Conservation (phyloP, 1,284 basidiomycete genomes). For the Anthracocystis panici-leucophaei region DNA sequence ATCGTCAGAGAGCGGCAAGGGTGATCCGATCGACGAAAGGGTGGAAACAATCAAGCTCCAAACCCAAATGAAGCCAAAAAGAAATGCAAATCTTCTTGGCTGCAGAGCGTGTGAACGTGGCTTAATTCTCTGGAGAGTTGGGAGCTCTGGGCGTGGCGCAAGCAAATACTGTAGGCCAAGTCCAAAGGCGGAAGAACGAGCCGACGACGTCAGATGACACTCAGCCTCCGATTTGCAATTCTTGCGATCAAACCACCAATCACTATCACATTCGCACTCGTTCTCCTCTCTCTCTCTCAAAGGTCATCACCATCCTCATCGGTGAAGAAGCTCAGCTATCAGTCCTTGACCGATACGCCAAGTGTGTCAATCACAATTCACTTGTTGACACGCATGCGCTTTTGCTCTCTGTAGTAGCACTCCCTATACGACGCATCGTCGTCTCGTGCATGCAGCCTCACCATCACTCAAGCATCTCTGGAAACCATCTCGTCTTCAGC, state of each 20-base stretch:
- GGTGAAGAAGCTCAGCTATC: background rate
- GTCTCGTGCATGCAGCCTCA: slow-evolving; percentile 27
- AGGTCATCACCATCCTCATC: background rate
- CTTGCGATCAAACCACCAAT: background rate
- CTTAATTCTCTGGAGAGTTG: too few species aligned
- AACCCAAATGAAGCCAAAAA: background rate
- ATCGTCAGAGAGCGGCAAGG: background rate
- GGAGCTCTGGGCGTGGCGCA: too few species aligned
- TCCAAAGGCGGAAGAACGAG: too few species aligned
- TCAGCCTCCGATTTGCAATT: background rate
- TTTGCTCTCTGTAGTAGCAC: slow-evolving; percentile 7
- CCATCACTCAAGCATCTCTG: slow-evolving; percentile 4
- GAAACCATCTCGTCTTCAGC: slow-evolving; percentile 10
- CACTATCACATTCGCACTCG: background rate
- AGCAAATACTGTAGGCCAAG: too few species aligned
- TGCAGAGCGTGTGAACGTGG: background rate
- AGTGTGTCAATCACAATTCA: background rate
- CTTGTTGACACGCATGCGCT: background rate
- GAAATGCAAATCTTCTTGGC: background rate
- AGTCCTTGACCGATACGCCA: too few species aligned
- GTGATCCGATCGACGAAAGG: background rate
- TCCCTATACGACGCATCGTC: background rate
- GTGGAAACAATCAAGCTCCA: background rate
- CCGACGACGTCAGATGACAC: too few species aligned
- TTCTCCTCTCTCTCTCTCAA: background rate